Percentiles rank a stretch among this genome's conserved stretches.
Evolutionary conservation across 495 filamentous ascomycete genomes (phyloP).

Genomic region (Saxophila tyrrhenica): DNA sequence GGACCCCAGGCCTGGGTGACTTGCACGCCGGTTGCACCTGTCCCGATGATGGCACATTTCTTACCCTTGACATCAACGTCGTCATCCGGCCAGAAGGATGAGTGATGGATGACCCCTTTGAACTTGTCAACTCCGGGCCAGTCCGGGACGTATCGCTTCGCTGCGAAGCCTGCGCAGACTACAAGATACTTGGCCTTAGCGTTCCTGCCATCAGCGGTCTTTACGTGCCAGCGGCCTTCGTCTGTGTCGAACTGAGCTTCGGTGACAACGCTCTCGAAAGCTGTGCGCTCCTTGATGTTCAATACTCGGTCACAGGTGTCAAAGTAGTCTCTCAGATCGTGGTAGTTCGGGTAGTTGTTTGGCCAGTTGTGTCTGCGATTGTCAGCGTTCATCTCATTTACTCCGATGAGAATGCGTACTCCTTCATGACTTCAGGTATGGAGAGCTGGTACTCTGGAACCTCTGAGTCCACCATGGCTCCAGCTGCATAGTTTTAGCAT

Average conservation of each 20-base stretch:
- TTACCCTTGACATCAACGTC: constrained; percentile 39
- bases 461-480: constrained; percentile 38
- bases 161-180: constrained; percentile 34
- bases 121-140: constrained; percentile 30
- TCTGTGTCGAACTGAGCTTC: constrained; percentile 36
- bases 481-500: constrained; percentile 8
- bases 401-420: not conserved
- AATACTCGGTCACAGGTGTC: constrained; percentile 40
- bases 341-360: constrained; percentile 38
- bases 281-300: constrained; percentile 39
- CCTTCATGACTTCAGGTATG: constrained; percentile 38
- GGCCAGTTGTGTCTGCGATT: constrained; percentile 32
- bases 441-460: constrained; percentile 43
- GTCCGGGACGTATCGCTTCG: constrained; percentile 30
- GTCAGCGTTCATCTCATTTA: constrained; percentile 39
- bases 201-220: constrained; percentile 35
- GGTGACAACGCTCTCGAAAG: constrained; percentile 39
- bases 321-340: constrained; percentile 45
- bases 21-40: constrained; percentile 46
- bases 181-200: constrained; percentile 40
- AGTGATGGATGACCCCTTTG: constrained; percentile 40
- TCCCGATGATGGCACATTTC: constrained; percentile 46
- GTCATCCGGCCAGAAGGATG: constrained; percentile 43
- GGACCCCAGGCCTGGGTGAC: constrained; percentile 32
- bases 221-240: constrained; percentile 36